Evolutionary conservation across 2,329 filamentous ascomycete genomes (phyloP).

Genomic region (Ascochyta lentis): DNA sequence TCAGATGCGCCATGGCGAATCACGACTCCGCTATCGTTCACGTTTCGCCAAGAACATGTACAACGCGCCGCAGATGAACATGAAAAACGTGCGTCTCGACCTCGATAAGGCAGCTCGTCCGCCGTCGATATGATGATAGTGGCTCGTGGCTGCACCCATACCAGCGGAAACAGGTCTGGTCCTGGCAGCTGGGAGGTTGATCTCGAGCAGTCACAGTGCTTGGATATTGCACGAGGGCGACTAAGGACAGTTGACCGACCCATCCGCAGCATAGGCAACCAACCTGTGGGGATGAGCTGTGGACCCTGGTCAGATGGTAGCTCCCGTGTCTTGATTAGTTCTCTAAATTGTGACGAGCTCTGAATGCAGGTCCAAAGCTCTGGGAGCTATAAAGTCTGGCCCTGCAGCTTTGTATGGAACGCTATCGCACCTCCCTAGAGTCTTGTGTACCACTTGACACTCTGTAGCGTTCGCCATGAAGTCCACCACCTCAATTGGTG

Average conservation of each 20-base stretch:
- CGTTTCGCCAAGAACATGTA: constrained; percentile 32
- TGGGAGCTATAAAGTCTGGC: constrained; percentile 38
- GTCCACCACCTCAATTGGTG: constrained; percentile 35
- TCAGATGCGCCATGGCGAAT: constrained; percentile 22
- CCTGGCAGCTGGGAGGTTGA: constrained; percentile 27
- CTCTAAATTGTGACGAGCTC: constrained; percentile 9
- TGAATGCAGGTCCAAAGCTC: constrained; percentile 33
- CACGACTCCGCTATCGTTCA: constrained; percentile 21
- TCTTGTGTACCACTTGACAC: constrained; percentile 18
- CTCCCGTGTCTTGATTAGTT: constrained; percentile 6
- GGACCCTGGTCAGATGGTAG: constrained; percentile 18
- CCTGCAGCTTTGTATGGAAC: constrained; percentile 20
- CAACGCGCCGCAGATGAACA: constrained; percentile 13
- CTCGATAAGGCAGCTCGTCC: constrained; percentile 37
- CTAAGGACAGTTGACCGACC: constrained; percentile 20
- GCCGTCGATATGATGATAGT: constrained; percentile 25
- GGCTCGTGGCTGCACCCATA: constrained; percentile 23
- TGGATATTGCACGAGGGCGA: constrained; percentile 38
- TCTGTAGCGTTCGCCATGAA: constrained; percentile 39
- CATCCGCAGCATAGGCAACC: constrained; percentile 20
- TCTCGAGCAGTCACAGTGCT: constrained; percentile 42
- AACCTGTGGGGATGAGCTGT: constrained; percentile 20
- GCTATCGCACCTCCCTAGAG: constrained; percentile 29
- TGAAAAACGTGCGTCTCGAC: constrained; percentile 20
- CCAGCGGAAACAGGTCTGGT: constrained; percentile 22